A percentile compares a stretch with the other conserved stretches of the same genome.
These are phyloP conservation scores for Mallotus japonicus DNA, from an alignment of 441 rosid species.

Conservation along the genomic window DNA sequence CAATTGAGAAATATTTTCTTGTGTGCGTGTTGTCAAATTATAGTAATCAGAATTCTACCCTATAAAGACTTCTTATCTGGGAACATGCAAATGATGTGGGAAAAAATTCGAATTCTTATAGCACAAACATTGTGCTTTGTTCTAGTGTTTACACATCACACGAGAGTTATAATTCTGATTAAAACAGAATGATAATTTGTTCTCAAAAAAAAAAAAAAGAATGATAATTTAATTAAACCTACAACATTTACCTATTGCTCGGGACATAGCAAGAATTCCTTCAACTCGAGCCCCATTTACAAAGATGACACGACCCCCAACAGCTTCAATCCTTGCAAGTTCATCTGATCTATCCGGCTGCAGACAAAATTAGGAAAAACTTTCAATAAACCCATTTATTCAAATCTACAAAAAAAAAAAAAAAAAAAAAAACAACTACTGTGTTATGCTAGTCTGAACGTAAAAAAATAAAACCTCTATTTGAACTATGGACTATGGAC, in stretches of 20 bases:
- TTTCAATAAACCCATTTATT: background rate
- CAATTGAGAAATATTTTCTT: background rate
- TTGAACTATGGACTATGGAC: too few relatives aligned
- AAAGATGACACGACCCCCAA: slow-evolving; percentile 59
- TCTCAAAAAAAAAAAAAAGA: too few relatives aligned
- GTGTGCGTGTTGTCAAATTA: background rate
- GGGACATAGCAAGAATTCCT: slow-evolving; percentile 84
- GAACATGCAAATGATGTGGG: background rate
- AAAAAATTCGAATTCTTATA: background rate
- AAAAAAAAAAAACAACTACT: too few relatives aligned
- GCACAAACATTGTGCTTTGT: too few relatives aligned
- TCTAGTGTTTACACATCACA: background rate
- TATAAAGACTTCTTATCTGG: background rate
- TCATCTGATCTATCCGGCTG: slow-evolving; percentile 88
- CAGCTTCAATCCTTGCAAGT: slow-evolving; percentile 60
- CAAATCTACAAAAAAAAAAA: background rate
- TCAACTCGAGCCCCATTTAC: slow-evolving; percentile 67
- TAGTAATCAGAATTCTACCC: background rate
- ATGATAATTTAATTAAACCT: slow-evolving; percentile 14
- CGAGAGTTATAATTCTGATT: background rate
- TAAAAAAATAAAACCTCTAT: too few relatives aligned
- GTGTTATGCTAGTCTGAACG: too few relatives aligned
- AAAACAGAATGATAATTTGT: slow-evolving; percentile 1
- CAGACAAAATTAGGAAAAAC: slow-evolving; percentile 18
- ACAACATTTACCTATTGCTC: slow-evolving; percentile 63